A percentile compares a stretch with the other conserved stretches of the same genome.
Evolutionary conservation across 1,284 basidiomycete species (phyloP).

Genomic region (Trichosporon asahii): DNA sequence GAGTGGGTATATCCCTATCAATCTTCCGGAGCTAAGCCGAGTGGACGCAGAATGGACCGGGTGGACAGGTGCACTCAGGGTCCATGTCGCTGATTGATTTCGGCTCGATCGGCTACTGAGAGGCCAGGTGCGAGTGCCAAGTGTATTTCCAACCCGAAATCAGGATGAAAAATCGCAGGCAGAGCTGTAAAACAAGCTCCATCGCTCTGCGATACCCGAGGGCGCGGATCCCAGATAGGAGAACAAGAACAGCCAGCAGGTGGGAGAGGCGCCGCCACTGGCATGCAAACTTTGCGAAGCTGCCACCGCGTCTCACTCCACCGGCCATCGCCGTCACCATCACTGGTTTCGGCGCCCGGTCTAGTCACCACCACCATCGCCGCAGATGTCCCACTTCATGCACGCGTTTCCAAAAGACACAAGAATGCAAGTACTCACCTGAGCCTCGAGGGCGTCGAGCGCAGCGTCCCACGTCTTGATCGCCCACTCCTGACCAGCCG

Average conservation of each 20-base stretch:
- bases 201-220: not conserved
- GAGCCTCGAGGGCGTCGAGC: slow-evolving; percentile 18
- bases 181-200: not conserved
- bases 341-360: not conserved
- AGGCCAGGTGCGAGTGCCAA: slow-evolving; percentile 1
- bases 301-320: not conserved
- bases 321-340: not conserved
- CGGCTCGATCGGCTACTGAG: slow-evolving; percentile 7
- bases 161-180: not conserved
- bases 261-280: not conserved
- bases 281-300: not conserved
- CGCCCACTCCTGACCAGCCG: slow-evolving; percentile 21
- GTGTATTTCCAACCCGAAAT: slow-evolving; percentile 3
- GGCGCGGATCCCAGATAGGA: not conserved
- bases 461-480: slow-evolving; percentile 14
- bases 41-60: slow-evolving; percentile 3
- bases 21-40: slow-evolving; percentile 4
- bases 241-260: not conserved
- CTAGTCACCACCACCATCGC: not conserved
- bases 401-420: not conserved
- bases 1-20: not conserved
- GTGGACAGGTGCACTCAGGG: slow-evolving; percentile 9
- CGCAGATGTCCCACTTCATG: not conserved
- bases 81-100: not conserved
- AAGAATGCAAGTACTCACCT: slow-evolving; percentile 17